Base-by-base conservation (phyloP, 768 basidiomycete species). In the Rhodocollybia butyracea region DNA sequence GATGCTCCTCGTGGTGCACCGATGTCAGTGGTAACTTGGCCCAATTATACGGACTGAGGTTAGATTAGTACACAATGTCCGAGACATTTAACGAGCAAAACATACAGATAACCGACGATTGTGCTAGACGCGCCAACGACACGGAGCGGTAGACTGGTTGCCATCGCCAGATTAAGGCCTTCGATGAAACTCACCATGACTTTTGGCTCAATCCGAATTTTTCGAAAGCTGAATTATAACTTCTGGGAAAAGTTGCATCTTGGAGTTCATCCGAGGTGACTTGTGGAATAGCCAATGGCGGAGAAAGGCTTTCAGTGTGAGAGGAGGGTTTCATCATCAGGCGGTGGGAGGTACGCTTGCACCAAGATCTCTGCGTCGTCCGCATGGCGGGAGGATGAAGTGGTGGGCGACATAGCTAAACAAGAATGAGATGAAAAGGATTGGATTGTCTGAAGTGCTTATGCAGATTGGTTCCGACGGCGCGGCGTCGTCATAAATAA, bases 81-180 rank as follows among this genome's bases (percentile, higher is more conserved):
- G 22, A 39, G 51, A 27, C 19, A 22, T 17, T 17, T 26, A 29
- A 32, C 5, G 12, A 22, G 21, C 15, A 19, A 46, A 17, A 10
- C 64, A 19, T 54, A 63, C 64, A 66, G 58, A 32, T 64, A 65
- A 24, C 64, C 65, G 13, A 65, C 55, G 2, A 55, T 58, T 55
- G 60, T 46, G 2, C 64, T 64, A 12, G 55, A 59, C 8, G 62
- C 27, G 29, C 59, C 54, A 2, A 65, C 62, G 10, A 65, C 60
- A 22, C 64, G 59, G 5, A 65, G 60, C 2, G 65, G 65, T 6
- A 64, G 64, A 40, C 61, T 65, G 0, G 62, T 63, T 10, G 61
- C 61, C 60, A 66, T 65, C 3, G 65, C 65, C 1, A 66, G 40
- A 52, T 66, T 66, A 5, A 66, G 54, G 1, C 64, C 65, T 38